These are phyloP conservation scores for Neofusicoccum sp. DNA, from an alignment of 2,329 filamentous ascomycete species.

Conservation along the genomic window DNA sequence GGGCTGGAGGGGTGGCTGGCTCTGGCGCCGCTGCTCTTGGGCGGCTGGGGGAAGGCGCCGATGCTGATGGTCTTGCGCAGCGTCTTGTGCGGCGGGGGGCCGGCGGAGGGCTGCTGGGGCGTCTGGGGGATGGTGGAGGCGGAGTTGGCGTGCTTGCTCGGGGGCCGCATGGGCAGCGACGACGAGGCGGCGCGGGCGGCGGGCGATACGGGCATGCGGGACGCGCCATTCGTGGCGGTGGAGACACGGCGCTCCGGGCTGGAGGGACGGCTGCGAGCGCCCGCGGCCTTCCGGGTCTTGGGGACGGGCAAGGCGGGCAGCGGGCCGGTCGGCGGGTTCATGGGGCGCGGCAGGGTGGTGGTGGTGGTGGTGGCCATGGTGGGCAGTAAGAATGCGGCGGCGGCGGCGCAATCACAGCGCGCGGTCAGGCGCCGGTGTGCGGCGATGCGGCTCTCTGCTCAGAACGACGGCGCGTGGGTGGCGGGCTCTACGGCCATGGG, in stretches of 20 bases:
- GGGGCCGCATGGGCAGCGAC: conserved; percentile 20
- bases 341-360: conserved; percentile 65
- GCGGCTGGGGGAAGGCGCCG: conserved; percentile 89
- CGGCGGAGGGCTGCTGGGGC: conserved; percentile 23
- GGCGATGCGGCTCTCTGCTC: neutral
- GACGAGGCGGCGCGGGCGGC: conserved; percentile 19
- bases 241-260: conserved; percentile 23
- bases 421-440: conserved; percentile 14
- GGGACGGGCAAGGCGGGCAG: conserved; percentile 73
- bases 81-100: conserved; percentile 58
- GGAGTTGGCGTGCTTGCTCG: conserved; percentile 20
- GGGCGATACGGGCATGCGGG: conserved; percentile 5
- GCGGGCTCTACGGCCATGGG: conserved; percentile 5
- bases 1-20: conserved; percentile 64
- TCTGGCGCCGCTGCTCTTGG: conserved; percentile 57
- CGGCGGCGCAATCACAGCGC: conserved; percentile 14
- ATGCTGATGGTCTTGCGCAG: conserved; percentile 90
- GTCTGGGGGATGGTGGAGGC: conserved; percentile 27
- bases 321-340: conserved; percentile 70
- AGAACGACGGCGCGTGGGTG: neutral
- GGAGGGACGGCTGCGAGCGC: conserved; percentile 56
- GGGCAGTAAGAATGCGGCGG: conserved; percentile 5
- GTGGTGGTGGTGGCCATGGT: conserved; percentile 31
- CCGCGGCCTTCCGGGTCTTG: conserved; percentile 60
- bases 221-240: neutral